Conservation (phyloP, 2,329 filamentous ascomycete species). For the Penicillium hesseltinei region DNA sequence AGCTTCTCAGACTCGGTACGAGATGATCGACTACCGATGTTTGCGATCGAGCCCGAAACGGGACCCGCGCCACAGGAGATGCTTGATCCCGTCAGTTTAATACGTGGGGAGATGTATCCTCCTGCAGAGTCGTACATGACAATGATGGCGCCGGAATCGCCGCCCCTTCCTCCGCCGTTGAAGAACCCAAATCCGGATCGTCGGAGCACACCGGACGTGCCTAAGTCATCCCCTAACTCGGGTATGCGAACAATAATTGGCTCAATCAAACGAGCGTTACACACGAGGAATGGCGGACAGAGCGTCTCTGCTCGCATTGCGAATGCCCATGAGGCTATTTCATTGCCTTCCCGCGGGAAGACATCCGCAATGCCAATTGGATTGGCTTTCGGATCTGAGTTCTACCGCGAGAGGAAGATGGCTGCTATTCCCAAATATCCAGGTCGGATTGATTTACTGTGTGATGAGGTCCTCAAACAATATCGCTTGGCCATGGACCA, state of each 20-base stretch:
- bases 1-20: conserved; percentile 83
- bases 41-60: conserved; percentile 46
- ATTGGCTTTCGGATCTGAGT: conserved; percentile 46
- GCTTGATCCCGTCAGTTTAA: conserved; percentile 76
- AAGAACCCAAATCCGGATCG: conserved; percentile 26
- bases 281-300: conserved; percentile 52
- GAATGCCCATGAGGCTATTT: conserved; percentile 34
- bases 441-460: conserved; percentile 75
- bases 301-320: conserved; percentile 35
- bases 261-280: conserved; percentile 78
- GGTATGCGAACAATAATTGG: conserved; percentile 85
- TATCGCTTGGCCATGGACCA: conserved; percentile 68
- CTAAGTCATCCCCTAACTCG: conserved; percentile 44
- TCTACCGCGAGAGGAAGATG: conserved; percentile 42
- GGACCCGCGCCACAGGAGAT: conserved; percentile 57
- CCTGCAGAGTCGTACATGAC: conserved; percentile 81
- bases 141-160: conserved; percentile 55
- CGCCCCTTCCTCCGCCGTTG: conserved; percentile 34
- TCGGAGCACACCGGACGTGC: conserved; percentile 31
- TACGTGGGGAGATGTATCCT: conserved; percentile 80
- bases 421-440: conserved; percentile 45
- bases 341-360: conserved; percentile 32
- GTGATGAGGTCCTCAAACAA: conserved; percentile 73
- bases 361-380: conserved; percentile 46
- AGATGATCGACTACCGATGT: conserved; percentile 60